These are phyloP conservation scores for Phlebopus sp. DNA, from an alignment of 1,284 basidiomycete species.

Conservation along the genomic window DNA sequence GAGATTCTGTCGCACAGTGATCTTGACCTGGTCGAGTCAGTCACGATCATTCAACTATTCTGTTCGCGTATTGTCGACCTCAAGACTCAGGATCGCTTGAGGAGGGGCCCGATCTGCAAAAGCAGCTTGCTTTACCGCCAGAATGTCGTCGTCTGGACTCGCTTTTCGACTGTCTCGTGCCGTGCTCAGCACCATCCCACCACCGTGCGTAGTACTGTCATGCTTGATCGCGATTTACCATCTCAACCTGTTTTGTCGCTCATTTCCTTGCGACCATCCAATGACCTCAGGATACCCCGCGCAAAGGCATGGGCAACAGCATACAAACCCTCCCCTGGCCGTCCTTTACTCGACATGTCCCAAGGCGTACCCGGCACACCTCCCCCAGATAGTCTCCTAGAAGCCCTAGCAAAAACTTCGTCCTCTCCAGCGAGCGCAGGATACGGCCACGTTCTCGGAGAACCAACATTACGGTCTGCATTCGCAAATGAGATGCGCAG, in stretches of 20 bases:
- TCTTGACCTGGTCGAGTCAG: too few species aligned
- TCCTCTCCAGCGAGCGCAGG: slow-evolving; percentile 49
- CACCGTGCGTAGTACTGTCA: slow-evolving; percentile 32
- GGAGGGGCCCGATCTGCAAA: too few species aligned
- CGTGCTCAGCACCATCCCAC: slow-evolving; percentile 39
- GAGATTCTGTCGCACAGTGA: too few species aligned
- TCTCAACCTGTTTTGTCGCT: too few species aligned
- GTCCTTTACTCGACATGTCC: slow-evolving; percentile 71
- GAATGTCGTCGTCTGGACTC: slow-evolving; percentile 13
- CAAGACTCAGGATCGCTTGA: too few species aligned
- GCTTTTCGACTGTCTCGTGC: slow-evolving; percentile 39
- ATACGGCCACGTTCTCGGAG: slow-evolving; percentile 71
- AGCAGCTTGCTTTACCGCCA: too few species aligned
- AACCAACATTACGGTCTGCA: slow-evolving; percentile 52
- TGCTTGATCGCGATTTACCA: background rate
- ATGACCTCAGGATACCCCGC: slow-evolving; percentile 58
- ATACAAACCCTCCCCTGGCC: slow-evolving; percentile 43
- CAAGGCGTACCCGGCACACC: slow-evolving; percentile 73
- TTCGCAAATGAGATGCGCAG: slow-evolving; percentile 64
- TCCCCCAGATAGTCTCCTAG: slow-evolving; percentile 54
- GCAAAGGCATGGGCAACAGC: slow-evolving; percentile 63
- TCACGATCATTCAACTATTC: too few species aligned
- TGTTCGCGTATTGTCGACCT: too few species aligned
- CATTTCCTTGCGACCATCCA: too few species aligned
- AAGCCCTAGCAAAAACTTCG: slow-evolving; percentile 47